These are phyloP conservation scores for Rubia occidens DNA, from an alignment of 305 asterid species.

Conservation along the genomic window DNA sequence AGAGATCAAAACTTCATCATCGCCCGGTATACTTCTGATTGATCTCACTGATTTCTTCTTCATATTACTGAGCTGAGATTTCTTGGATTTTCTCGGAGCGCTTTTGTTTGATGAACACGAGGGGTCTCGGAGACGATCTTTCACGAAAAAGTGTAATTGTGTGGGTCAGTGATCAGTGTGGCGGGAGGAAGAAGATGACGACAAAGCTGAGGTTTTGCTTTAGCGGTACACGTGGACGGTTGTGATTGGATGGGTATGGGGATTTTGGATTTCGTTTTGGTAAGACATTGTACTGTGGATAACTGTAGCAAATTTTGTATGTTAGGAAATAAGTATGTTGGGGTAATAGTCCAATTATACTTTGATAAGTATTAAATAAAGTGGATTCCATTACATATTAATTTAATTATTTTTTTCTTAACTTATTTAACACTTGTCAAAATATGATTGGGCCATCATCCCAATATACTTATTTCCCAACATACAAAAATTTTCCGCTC, in stretches of 20 bases:
- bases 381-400: no score
- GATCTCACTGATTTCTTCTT: neutral
- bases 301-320: no score
- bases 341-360: no score
- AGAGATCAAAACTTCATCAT: neutral
- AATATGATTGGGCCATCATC: no score
- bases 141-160: conserved; percentile 24
- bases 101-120: neutral
- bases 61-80: neutral
- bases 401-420: no score
- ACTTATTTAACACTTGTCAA: no score
- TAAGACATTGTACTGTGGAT: no score
- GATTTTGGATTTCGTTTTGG: conserved; percentile 37
- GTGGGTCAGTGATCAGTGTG: conserved; percentile 4
- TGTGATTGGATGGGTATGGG: conserved; percentile 25
- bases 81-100: no score
- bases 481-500: no score
- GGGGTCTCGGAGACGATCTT: neutral
- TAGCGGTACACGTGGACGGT: conserved; percentile 31
- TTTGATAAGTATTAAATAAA: no score
- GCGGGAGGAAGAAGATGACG: neutral
- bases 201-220: neutral
- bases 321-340: no score
- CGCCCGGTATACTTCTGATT: neutral
- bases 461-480: no score